Conservation (phyloP, 106 monocot species). For the Dendrobium nobile region DNA sequence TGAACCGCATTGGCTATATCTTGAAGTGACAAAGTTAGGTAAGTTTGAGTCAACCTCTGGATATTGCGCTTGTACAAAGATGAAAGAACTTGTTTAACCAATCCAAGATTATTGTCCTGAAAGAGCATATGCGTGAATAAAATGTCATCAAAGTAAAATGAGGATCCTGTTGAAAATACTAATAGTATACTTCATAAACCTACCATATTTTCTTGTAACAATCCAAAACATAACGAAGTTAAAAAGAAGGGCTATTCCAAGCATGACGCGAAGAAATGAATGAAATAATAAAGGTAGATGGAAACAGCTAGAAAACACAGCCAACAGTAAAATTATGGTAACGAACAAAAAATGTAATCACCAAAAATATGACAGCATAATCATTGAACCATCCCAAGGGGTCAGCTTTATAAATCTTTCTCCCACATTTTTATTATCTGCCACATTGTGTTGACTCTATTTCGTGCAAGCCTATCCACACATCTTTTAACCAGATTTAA, state of each 20-base stretch:
- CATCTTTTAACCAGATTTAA: no score
- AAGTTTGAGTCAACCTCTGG: conserved; percentile 93
- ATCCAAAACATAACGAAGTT: background rate
- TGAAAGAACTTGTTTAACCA: conserved; percentile 85
- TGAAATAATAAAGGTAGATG: background rate
- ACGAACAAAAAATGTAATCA: no score
- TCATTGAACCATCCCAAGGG: no score
- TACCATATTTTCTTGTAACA: background rate
- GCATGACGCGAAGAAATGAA: background rate
- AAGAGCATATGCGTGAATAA: conserved; percentile 8
- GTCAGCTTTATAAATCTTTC: no score
- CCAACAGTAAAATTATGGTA: no score
- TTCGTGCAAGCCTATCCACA: no score
- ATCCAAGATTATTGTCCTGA: conserved; percentile 92
- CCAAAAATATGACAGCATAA: no score
- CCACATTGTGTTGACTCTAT: no score
- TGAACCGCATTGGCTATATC: conserved; percentile 88
- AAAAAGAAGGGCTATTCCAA: background rate
- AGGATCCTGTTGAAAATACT: background rate
- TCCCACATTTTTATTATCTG: no score
- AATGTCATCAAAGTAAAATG: conserved; percentile 7
- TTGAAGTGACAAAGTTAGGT: conserved; percentile 89
- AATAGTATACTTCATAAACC: no score
- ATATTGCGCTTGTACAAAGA: conserved; percentile 95
- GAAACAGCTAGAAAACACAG: no score